A percentile compares a stretch with the other conserved stretches of the same genome.
Conservation (phyloP, 345 rosid species). For the Murraya koenigii region DNA sequence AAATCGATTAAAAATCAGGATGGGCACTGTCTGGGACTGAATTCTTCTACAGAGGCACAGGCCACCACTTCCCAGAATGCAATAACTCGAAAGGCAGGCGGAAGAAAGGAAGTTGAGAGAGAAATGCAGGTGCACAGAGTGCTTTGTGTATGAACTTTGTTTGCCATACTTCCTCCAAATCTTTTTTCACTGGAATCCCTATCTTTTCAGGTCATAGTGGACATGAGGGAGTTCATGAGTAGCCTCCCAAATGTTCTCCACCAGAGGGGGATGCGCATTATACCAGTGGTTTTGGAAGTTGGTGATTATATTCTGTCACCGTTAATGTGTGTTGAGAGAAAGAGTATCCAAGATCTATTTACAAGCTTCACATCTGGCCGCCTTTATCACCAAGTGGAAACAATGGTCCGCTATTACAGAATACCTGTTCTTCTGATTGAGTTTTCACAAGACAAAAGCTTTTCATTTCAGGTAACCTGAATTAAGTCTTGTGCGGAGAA, state of each 20-base stretch:
- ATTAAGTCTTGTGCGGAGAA: slow-evolving; percentile 3
- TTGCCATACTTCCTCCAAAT: not conserved
- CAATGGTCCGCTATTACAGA: slow-evolving; percentile 83
- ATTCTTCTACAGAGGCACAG: slow-evolving; percentile 49
- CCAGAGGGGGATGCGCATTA: slow-evolving; percentile 87
- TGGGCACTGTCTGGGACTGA: slow-evolving; percentile 58
- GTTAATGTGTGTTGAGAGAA: slow-evolving; percentile 82
- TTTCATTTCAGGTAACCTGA: slow-evolving; percentile 81
- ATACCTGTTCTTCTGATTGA: slow-evolving; percentile 96
- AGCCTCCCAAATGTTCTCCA: slow-evolving; percentile 98
- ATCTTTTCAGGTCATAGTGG: slow-evolving; percentile 75
- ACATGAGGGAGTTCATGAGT: slow-evolving; percentile 99
- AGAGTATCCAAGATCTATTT: slow-evolving; percentile 96
- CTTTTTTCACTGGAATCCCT: slow-evolving; percentile 2
- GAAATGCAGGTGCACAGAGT: slow-evolving; percentile 67
- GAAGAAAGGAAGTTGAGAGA: slow-evolving; percentile 84
- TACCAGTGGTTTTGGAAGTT: slow-evolving; percentile 90
- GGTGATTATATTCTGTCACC: slow-evolving; percentile 96
- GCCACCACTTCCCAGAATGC: slow-evolving; percentile 77
- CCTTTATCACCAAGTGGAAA: slow-evolving; percentile 91
- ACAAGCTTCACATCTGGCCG: slow-evolving; percentile 93
- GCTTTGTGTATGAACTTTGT: slow-evolving; percentile 10
- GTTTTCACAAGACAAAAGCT: slow-evolving; percentile 97
- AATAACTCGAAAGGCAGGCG: slow-evolving; percentile 89
- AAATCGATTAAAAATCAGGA: slow-evolving; percentile 38